phyloP scores from a whole-genome alignment of 164 flowering plant genomes.

The Magnolia sinica region DNA sequence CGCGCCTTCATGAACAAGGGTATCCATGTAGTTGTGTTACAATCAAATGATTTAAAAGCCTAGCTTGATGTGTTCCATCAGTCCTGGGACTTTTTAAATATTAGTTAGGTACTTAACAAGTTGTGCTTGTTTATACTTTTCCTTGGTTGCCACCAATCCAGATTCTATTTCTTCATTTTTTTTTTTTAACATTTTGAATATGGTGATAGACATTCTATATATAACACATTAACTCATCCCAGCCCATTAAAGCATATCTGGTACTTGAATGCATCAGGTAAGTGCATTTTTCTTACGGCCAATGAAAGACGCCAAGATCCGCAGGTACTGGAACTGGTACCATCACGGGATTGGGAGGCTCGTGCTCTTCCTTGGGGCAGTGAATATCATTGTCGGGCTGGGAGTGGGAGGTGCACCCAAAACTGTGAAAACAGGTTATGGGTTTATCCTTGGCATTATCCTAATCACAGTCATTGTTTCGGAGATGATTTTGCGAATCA shows the following conservation, averaged over 20 bases:
- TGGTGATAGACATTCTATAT: background rate
- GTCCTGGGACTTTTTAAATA: no score
- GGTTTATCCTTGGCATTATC: slow-evolving; percentile 41
- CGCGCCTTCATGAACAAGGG: no score
- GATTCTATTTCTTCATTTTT: no score
- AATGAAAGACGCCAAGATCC: slow-evolving; percentile 45
- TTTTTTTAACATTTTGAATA: no score
- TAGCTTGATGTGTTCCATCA: no score
- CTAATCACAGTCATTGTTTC: slow-evolving; percentile 45
- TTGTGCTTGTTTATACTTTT: no score
- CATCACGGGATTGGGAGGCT: slow-evolving; percentile 69
- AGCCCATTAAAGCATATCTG: no score
- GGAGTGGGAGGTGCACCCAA: slow-evolving; percentile 40
- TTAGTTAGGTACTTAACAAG: no score
- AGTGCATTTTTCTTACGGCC: slow-evolving; percentile 65
- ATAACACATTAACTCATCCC: background rate
- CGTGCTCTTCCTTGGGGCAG: slow-evolving; percentile 56
- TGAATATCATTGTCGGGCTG: slow-evolving; percentile 63
- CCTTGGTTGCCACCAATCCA: no score
- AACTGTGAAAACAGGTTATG: slow-evolving; percentile 63
- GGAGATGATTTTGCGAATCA: slow-evolving; percentile 42
- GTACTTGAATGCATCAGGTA: slow-evolving; percentile 34
- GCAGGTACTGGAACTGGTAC: slow-evolving; percentile 77
- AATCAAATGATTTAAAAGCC: no score
- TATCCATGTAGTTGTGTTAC: no score